phyloP scores from a whole-genome alignment of 495 filamentous ascomycete species.

The Penicillium roqueforti region DNA sequence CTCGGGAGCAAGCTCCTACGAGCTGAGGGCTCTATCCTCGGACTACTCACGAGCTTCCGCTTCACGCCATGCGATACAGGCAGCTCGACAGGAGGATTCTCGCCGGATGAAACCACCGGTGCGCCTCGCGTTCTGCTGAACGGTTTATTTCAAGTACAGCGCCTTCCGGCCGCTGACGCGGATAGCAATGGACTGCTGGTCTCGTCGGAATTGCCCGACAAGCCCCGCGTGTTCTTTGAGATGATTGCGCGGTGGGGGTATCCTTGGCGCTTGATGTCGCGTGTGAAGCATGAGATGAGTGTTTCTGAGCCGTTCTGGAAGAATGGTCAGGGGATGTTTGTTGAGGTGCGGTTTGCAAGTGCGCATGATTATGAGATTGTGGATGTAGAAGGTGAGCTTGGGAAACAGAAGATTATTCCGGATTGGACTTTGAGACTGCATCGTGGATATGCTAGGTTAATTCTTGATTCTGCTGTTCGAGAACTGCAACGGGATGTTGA shows the following conservation, averaged over 20 bases:
- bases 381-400: constrained; percentile 11
- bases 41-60: constrained; percentile 11
- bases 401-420: constrained; percentile 29
- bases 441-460: constrained; percentile 27
- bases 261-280: constrained; percentile 35
- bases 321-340: constrained; percentile 8
- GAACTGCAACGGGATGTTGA: constrained; percentile 11
- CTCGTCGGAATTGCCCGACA: constrained; percentile 24
- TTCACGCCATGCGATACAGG: constrained; percentile 24
- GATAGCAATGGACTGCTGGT: constrained; percentile 24
- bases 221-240: constrained; percentile 28
- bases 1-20: constrained; percentile 20
- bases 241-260: constrained; percentile 30
- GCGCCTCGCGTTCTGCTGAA: constrained; percentile 19
- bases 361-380: constrained; percentile 35
- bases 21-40: constrained; percentile 20
- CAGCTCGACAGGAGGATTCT: constrained; percentile 11
- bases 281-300: constrained; percentile 33
- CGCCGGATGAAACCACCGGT: neutral
- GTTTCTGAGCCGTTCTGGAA: constrained; percentile 26
- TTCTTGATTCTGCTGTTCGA: constrained; percentile 24
- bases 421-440: constrained; percentile 26
- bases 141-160: constrained; percentile 20
- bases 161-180: constrained; percentile 3
- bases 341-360: constrained; percentile 32